Evolutionary conservation across 176 grass and related monocot species (phyloP).

Genomic region (Lolium rigidum): DNA sequence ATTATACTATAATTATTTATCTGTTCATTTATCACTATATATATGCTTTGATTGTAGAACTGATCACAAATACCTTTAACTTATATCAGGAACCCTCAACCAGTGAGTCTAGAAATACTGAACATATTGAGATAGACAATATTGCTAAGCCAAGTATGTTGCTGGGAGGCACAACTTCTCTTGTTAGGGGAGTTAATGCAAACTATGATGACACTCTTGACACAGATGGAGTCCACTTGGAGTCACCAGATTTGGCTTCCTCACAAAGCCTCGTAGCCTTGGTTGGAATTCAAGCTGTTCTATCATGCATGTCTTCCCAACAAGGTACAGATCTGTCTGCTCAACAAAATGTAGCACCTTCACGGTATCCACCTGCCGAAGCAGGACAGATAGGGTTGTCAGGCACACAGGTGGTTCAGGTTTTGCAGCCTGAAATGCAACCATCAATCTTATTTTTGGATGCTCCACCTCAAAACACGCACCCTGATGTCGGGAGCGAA

Average conservation of each 20-base stretch:
- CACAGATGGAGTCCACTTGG: background rate
- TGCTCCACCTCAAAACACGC: conserved; percentile 3
- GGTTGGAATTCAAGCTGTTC: conserved; percentile 5
- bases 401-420: background rate
- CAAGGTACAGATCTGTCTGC: conserved; percentile 4
- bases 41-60: conserved; percentile 19
- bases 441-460: conserved; percentile 5
- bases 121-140: conserved; percentile 10
- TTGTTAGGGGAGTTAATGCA: background rate
- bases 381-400: conserved; percentile 16
- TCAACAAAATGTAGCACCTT: conserved; percentile 35
- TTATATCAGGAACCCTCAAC: conserved; percentile 39
- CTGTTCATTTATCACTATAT: conserved; percentile 15
- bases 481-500: conserved; percentile 21
- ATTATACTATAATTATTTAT: conserved; percentile 30
- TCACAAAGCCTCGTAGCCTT: conserved; percentile 10
- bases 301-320: conserved; percentile 23
- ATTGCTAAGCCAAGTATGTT: conserved; percentile 19
- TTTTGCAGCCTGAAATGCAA: conserved; percentile 31
- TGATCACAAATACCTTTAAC: background rate
- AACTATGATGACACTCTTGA: background rate
- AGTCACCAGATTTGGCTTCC: background rate
- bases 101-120: no score
- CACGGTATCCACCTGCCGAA: conserved; percentile 20
- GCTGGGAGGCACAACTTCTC: background rate